Evolutionary conservation across 805 yeast species (phyloP), one percentile per base, ranked within the genome.

Genomic region (Hanseniaspora lachancei): DNA sequence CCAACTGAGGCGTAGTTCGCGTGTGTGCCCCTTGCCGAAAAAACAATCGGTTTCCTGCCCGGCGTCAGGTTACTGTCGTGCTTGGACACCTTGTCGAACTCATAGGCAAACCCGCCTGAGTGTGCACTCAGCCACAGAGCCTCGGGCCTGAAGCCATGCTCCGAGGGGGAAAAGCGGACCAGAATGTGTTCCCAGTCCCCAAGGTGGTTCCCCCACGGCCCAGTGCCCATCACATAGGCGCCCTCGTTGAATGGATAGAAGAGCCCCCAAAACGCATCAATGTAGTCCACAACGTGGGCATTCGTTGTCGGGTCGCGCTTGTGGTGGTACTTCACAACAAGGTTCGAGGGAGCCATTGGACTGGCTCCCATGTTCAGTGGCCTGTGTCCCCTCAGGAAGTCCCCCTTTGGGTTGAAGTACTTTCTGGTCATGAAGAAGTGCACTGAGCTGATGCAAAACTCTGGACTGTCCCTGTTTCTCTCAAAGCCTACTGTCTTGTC

Each of bases 181-280:
- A 91, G 70, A 1, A 95, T 81, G 67, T 91, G 98, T 63, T 91
- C 98, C 98, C 98, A 91, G 71, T 91, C 98, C 7, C 97, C 98
- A 36, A 93, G 81, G 65, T 91, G 98, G 66, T 91, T 86, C 0
- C 98, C 98, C 72, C 84, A 93, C 0, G 98, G 98, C 0, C 98
- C 98, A 39, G 79, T 77, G 2, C 97, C 97, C 97, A 91, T 89
- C 10, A 91, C 97, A 70, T 82, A 91, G 0, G 98, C 97, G 0
- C 98, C 98, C 60, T 86, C 72, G 66, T 91, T 91, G 72, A 91
- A 91, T 1, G 95, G 84, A 66, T 93, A 91, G 65, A 91, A 91
- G 65, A 87, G 89, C 67, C 91, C 93, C 97, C 97, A 91, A 66
- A 79, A 91, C 0, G 97, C 87, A 66, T 91, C 98, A 0, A 89